Evolutionary conservation across 2,329 filamentous ascomycete genomes (phyloP).

Genomic region (Fusarium sp.): DNA sequence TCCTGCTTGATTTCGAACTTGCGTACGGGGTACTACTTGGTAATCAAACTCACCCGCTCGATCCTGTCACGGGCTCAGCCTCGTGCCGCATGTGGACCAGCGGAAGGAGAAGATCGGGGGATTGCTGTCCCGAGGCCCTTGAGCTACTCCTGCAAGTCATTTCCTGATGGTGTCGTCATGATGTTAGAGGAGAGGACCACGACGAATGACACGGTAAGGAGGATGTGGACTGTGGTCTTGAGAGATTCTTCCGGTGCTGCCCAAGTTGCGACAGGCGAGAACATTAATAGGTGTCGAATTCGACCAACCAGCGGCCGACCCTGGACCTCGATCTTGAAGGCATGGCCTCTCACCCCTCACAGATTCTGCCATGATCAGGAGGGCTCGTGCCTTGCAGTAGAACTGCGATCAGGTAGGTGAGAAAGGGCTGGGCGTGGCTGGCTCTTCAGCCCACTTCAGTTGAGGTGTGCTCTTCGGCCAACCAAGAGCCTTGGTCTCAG

Average conservation of each 20-base stretch:
- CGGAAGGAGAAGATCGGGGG: neutral
- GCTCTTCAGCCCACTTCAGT: slow-evolving; percentile 19
- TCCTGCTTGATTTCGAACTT: slow-evolving; percentile 1
- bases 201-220: neutral
- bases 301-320: slow-evolving; percentile 29
- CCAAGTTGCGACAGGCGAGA: slow-evolving; percentile 2
- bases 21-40: neutral
- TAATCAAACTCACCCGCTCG: slow-evolving; percentile 30
- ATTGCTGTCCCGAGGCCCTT: slow-evolving; percentile 1
- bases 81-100: slow-evolving; percentile 25
- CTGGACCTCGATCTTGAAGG: neutral
- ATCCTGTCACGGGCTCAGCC: slow-evolving; percentile 27
- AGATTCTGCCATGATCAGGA: slow-evolving; percentile 14
- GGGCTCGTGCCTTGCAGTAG: slow-evolving; percentile 38
- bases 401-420: slow-evolving; percentile 4
- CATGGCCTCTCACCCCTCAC: slow-evolving; percentile 20
- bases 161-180: slow-evolving; percentile 13
- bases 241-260: slow-evolving; percentile 3
- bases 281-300: neutral
- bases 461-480: slow-evolving; percentile 21
- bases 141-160: slow-evolving; percentile 40
- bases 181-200: slow-evolving; percentile 12
- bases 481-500: slow-evolving; percentile 18
- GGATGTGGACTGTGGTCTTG: slow-evolving; percentile 3
- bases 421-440: slow-evolving; percentile 8